Percentiles rank a stretch among this genome's conserved stretches.
Conservation (phyloP, 1,139 yeast species). For the Maudiozyma humilis region DNA sequence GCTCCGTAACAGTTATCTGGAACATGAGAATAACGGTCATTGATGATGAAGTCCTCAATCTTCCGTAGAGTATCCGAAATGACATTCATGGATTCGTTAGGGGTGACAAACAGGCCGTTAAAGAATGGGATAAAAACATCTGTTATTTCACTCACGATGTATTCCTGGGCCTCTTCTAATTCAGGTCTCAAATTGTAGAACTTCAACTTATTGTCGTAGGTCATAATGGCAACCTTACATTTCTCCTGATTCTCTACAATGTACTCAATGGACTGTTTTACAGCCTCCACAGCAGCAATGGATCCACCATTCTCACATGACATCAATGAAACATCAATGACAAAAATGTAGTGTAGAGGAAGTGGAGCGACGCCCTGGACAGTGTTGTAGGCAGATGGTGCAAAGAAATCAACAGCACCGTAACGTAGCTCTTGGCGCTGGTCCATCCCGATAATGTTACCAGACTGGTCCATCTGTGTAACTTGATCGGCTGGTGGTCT, state of each 20-base stretch:
- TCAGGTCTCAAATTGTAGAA: constrained; percentile 61
- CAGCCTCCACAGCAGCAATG: constrained; percentile 59
- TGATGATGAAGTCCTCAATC: constrained; percentile 43
- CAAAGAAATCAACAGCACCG: constrained; percentile 82
- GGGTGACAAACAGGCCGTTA: constrained; percentile 75
- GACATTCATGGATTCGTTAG: constrained; percentile 52
- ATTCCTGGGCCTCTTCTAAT: constrained; percentile 53
- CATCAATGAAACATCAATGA: constrained; percentile 67
- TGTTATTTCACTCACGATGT: constrained; percentile 62
- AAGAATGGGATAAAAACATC: constrained; percentile 78
- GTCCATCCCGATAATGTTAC: constrained; percentile 53
- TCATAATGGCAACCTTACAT: constrained; percentile 57
- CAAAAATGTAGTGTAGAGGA: constrained; percentile 63
- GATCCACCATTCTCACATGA: constrained; percentile 53
- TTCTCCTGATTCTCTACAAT: constrained; percentile 32
- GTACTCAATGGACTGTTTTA: constrained; percentile 40
- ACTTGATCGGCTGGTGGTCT: constrained; percentile 60
- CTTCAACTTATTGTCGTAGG: constrained; percentile 67
- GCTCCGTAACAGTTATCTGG: constrained; percentile 74
- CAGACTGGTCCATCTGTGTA: constrained; percentile 52
- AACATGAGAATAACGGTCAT: constrained; percentile 40
- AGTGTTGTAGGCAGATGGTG: constrained; percentile 64
- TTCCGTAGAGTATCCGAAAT: constrained; percentile 62
- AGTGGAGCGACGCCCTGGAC: constrained; percentile 36
- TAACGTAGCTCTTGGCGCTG: constrained; percentile 66